Evolutionary conservation across 257 asterid species (phyloP).

Genomic region (Fraxinus cuspidata): DNA sequence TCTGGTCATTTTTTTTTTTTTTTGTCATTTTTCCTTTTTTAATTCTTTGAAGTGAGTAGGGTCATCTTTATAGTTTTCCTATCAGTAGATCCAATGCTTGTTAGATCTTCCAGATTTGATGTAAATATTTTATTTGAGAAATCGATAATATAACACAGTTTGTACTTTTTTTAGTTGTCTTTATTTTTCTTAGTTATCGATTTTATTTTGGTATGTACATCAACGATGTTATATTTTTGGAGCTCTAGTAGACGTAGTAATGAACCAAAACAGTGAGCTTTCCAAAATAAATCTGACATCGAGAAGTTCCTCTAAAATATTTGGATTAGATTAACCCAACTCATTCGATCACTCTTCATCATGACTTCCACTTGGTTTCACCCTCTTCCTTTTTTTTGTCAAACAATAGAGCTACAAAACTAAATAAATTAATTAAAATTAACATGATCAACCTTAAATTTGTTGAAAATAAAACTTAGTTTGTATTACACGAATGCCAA

Average conservation of each 20-base stretch:
- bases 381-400: too few relatives aligned
- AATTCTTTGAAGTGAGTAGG: constrained; percentile 31
- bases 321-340: too few relatives aligned
- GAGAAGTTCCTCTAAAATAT: too few relatives aligned
- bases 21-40: background rate
- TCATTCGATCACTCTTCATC: too few relatives aligned
- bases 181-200: background rate
- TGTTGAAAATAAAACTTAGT: background rate
- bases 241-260: background rate
- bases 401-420: too few relatives aligned
- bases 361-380: too few relatives aligned
- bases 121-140: constrained; percentile 42
- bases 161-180: constrained; percentile 10
- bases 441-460: background rate
- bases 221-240: background rate
- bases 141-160: constrained; percentile 18
- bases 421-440: too few relatives aligned
- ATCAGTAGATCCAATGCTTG: constrained; percentile 14
- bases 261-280: background rate
- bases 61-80: background rate
- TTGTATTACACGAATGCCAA: too few relatives aligned
- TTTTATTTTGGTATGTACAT: background rate
- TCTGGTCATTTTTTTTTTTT: background rate
- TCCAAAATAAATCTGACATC: background rate
- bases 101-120: constrained; percentile 31